Evolutionary conservation across 192 early-diverging fungal species (phyloP), one percentile per base, ranked within the genome.

Genomic region (Lobosporangium transversale): DNA sequence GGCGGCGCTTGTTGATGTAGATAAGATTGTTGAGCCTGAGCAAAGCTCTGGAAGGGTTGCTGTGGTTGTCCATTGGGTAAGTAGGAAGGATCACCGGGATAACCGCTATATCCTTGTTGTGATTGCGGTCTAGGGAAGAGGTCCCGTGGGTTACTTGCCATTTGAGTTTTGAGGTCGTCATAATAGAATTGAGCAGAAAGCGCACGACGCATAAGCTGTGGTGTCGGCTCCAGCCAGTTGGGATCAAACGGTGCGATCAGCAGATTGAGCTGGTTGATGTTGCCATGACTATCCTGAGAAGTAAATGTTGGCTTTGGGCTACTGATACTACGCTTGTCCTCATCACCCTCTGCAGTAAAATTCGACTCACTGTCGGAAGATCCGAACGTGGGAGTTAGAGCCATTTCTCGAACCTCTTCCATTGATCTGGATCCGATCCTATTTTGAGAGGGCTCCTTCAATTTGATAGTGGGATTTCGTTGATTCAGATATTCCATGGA

Each of bases 191-290:
- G 73, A 3, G 64, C 63, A 15, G 63, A 42, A 32, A 76, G 53
- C 2, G 73, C 73, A 6, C 73, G 63, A 2, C 45, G 37, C 17
- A 76, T 27, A 15, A 67, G 66, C 18, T 40, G 73, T 2, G 73
- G 73, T 11, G 73, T 76, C 12, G 73, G 64, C 43, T 76, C 55
- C 18, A 76, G 62, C 64, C 64, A 76, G 23, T 45, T 67, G 2
- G 73, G 73, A 56, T 76, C 62, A 15, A 76, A 76, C 0, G 73
- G 73, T 6, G 73, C 73, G n/a, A 58, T 62, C 7, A 76, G 40
- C 11, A 62, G 14, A 23, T 67, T 66, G 29, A 76, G 59, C 4
- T 40, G 63, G 32, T 76, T 76, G 37, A 76, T 67, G 30, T 62
- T 76, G 21, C 73, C 73, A 0, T 76, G 30, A 35, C 65, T 62